Conservation (phyloP, 1,284 basidiomycete genomes). For the Entoloma clypeatum region DNA sequence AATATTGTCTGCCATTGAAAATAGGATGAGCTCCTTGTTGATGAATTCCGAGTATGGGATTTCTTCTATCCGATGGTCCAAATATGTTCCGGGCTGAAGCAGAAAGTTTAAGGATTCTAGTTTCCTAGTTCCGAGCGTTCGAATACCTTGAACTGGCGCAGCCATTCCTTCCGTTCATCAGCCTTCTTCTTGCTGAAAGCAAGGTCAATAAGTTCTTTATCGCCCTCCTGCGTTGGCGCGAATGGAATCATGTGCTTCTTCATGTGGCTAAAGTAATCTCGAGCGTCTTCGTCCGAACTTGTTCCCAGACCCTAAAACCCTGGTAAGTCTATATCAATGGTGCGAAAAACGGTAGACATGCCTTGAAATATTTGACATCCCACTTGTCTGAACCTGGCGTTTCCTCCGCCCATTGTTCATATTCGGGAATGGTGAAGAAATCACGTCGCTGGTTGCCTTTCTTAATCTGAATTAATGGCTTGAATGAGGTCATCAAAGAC, state of each 20-base stretch:
- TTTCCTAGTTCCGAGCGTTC: neutral
- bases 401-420: slow-evolving; percentile 86
- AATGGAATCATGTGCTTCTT: slow-evolving; percentile 94
- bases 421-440: slow-evolving; percentile 99
- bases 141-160: slow-evolving; percentile 84
- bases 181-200: slow-evolving; percentile 99
- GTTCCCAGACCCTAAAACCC: slow-evolving; percentile 87
- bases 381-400: slow-evolving; percentile 83
- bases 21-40: slow-evolving; percentile 97
- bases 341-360: slow-evolving; percentile 28
- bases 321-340: neutral
- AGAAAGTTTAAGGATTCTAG: slow-evolving; percentile 9
- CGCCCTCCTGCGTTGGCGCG: slow-evolving; percentile 75
- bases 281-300: slow-evolving; percentile 83
- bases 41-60: slow-evolving; percentile 95
- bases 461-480: slow-evolving; percentile 50
- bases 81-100: slow-evolving; percentile 84
- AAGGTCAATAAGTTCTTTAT: slow-evolving; percentile 90
- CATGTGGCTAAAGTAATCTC: slow-evolving; percentile 93
- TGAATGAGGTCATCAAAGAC: too few species aligned
- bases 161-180: slow-evolving; percentile 98
- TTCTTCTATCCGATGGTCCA: slow-evolving; percentile 86
- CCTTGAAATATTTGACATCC: slow-evolving; percentile 97
- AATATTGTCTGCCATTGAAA: slow-evolving; percentile 99
- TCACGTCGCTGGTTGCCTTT: slow-evolving; percentile 82